Percentiles rank a stretch among this genome's conserved stretches.
Conservation (phyloP, 805 yeast genomes). For the Candida nonsorbophila region DNA sequence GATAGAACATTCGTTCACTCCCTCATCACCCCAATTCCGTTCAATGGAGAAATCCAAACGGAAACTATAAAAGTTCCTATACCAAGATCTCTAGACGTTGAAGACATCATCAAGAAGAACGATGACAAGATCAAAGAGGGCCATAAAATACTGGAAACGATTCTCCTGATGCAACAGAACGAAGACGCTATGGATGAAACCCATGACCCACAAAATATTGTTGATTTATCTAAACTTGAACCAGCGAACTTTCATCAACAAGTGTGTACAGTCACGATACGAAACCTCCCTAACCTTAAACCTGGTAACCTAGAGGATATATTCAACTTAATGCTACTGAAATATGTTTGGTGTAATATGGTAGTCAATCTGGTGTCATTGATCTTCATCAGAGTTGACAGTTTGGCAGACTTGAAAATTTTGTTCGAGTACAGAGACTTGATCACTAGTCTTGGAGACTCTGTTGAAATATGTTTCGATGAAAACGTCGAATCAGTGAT, state of each 20-base stretch:
- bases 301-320: too few relatives aligned
- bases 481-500: too few relatives aligned
- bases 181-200: constrained; percentile 10
- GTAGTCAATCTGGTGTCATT: constrained; percentile 22
- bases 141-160: background rate
- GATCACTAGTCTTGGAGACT: too few relatives aligned
- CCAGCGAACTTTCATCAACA: constrained; percentile 33
- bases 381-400: constrained; percentile 29
- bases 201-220: constrained; percentile 11
- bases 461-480: too few relatives aligned
- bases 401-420: constrained; percentile 10
- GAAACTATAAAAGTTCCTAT: constrained; percentile 12
- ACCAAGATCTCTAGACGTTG: constrained; percentile 10
- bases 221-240: constrained; percentile 20
- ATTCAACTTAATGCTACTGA: too few relatives aligned
- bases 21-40: too few relatives aligned
- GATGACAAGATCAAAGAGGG: constrained; percentile 7
- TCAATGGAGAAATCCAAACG: too few relatives aligned
- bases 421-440: constrained; percentile 4
- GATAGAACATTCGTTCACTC: too few relatives aligned
- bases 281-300: constrained; percentile 29
- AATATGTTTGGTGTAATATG: too few relatives aligned
- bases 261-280: constrained; percentile 23
- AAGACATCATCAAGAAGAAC: constrained; percentile 10
- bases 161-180: constrained; percentile 1